Evolutionary conservation across 1,284 basidiomycete species (phyloP), one percentile per base, ranked within the genome.

Genomic region (Ustilago hordei): DNA sequence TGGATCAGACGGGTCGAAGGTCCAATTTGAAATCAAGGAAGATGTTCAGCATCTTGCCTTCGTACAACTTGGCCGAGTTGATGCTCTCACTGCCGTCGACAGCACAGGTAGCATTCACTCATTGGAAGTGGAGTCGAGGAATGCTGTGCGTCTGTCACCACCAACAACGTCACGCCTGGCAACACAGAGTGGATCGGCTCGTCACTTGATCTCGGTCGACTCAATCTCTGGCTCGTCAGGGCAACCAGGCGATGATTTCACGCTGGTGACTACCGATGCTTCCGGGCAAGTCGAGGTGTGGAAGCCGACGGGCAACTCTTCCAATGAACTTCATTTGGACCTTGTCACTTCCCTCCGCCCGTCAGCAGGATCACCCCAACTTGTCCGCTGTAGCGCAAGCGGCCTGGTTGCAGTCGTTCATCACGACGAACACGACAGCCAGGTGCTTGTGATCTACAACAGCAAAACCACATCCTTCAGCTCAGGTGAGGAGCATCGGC

Each of bases 391-490:
- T 61, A 67, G 38, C 32, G 23, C 41, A 12, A 45, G 58, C 15
- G 65, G 70, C 19, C 70, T 73, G 0, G 34, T 73, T 17, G 70
- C 70, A 2, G 50, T 64, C 8, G 55, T 61, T 4, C 54, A 57
- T 5, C 43, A 61, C 23, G 54, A 61, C n/a, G 50, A 64, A 0
- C 48, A 61, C 17, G 55, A 47, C 17, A 55, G 34, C 13, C 55
- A 65, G 23, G 61, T 65, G 13, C 45, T 76, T 32, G 55, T 93
- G 0, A 93, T 98, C 23, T 97, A 94, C 94, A 94, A 97, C 86
- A 95, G 94, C 0, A 92, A 92, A 69, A 93, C 93, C 84, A 94
- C 93, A n/a, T 93, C 95, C 85, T 98, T 97, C 85, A 91, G 93
- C 5, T 93, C 93, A 0, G 95, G 95, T 2, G 87, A 69, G 39